phyloP scores from a whole-genome alignment of 1,284 basidiomycete genomes.

The Ustilago vetiveriae region DNA sequence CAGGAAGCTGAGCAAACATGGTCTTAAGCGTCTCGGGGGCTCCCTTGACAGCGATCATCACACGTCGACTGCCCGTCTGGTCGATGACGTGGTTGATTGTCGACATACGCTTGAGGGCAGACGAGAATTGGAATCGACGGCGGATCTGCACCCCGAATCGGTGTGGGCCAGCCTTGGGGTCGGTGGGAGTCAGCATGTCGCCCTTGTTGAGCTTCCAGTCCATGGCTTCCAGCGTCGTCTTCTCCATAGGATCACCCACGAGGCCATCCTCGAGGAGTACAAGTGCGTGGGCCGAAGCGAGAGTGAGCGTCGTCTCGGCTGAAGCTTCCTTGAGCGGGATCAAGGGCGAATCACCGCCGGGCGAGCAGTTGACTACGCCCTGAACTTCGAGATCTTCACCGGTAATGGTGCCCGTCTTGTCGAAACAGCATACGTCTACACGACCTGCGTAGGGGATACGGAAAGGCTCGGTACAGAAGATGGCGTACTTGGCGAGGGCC shows the following conservation, averaged over 20 bases:
- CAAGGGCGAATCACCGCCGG: slow-evolving; percentile 69
- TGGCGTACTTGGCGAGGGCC: slow-evolving; percentile 82
- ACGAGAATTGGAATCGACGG: slow-evolving; percentile 66
- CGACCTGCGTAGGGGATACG: slow-evolving; percentile 66
- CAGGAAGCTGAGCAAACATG: slow-evolving; percentile 62
- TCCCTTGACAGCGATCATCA: slow-evolving; percentile 64
- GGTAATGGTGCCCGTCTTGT: slow-evolving; percentile 67
- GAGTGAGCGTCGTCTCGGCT: slow-evolving; percentile 82
- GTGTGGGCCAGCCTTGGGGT: slow-evolving; percentile 44
- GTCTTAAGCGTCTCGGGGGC: slow-evolving; percentile 64
- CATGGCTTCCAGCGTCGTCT: slow-evolving; percentile 90
- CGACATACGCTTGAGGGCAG: slow-evolving; percentile 66
- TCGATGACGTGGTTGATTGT: slow-evolving; percentile 58
- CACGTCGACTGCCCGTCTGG: slow-evolving; percentile 32
- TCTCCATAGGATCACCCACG: slow-evolving; percentile 99
- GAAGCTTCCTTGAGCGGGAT: slow-evolving; percentile 80
- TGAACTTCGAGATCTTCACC: slow-evolving; percentile 66
- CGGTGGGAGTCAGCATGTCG: slow-evolving; percentile 56
- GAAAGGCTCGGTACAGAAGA: slow-evolving; percentile 67
- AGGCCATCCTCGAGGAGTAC: slow-evolving; percentile 89
- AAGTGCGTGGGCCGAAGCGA: slow-evolving; percentile 93
- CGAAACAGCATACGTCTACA: slow-evolving; percentile 67
- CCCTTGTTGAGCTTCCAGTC: slow-evolving; percentile 87
- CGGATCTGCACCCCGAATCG: slow-evolving; percentile 53
- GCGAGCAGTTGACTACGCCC: slow-evolving; percentile 56